Base-by-base conservation (phyloP, 2,329 filamentous ascomycete genomes). In the Colletotrichum tropicale region DNA sequence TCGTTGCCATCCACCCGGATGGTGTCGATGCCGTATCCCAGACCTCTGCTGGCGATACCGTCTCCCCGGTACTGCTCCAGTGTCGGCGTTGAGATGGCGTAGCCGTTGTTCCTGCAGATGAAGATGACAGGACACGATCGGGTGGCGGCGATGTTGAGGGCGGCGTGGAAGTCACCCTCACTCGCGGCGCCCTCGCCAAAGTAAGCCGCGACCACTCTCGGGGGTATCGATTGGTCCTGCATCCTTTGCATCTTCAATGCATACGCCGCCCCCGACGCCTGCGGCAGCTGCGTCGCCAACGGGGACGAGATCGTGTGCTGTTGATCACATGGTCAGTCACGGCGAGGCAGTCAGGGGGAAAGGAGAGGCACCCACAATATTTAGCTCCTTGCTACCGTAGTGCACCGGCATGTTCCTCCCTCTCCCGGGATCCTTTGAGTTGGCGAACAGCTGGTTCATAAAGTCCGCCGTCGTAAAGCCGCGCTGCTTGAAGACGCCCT, bases 351-450 rank as follows among this genome's bases (percentile, higher is more conserved):
- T 18, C n/a, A 30, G 24, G 26, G 24, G 55, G 55, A 9, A n/a
- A 10, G 28, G 32, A 24, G 65, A 56, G 58, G 18, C 26, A 87
- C 91, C 83, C 83, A 96, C 94, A 81, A 98, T 96, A 80, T 98
- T 95, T 73, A 98, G 88, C 78, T 95, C 93, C 73, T 89, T 91
- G 83, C 94, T 96, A 62, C 96, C 96, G 81, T 98, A 99, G 85
- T 99, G 97, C 16, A 98, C 95, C 1, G 97, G 97, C 97, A 99
- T 99, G 81, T 98, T 98, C 77, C 96, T 92, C 2, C 96, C 97
- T 76, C 89, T 91, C 2, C 96, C 96, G 1, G 89, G 85, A 80
- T 99, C 97, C 77, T 95, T 91, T 70, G 88, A 90, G 82, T 98
- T 98, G 24, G 96, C 93, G 86, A 98, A 98, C 10, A 99, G 87